A percentile compares a stretch with the other conserved stretches of the same genome.
Evolutionary conservation across 192 early-diverging fungal genomes (phyloP).

Genomic region (Podochytrium sp.): DNA sequence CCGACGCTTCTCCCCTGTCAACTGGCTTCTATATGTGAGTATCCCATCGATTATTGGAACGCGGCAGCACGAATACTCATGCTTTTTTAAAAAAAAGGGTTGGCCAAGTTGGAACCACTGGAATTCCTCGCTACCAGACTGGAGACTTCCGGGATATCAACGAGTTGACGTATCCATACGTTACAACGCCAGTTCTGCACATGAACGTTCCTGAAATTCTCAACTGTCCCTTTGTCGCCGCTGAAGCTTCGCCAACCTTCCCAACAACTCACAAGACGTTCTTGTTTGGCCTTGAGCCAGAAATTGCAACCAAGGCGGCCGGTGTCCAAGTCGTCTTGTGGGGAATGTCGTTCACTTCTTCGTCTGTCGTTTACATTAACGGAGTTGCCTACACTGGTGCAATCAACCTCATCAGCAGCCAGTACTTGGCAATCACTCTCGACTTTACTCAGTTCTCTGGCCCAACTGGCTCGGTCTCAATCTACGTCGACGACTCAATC

Average conservation of each 20-base stretch:
- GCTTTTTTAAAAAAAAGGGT: neutral
- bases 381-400: neutral
- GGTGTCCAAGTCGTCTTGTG: constrained; percentile 18
- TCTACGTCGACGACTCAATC: constrained; percentile 32
- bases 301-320: constrained; percentile 19
- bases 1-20: neutral
- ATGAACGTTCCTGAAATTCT: neutral
- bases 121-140: neutral
- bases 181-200: neutral
- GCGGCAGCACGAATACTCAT: neutral
- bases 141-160: constrained; percentile 8
- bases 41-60: no score
- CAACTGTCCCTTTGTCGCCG: constrained; percentile 27
- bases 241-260: neutral
- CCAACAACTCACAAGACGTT: neutral
- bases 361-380: constrained; percentile 29
- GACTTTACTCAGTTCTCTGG: constrained; percentile 30
- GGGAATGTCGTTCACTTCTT: constrained; percentile 19
- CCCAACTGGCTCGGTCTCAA: constrained; percentile 5
- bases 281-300: constrained; percentile 27
- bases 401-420: constrained; percentile 17
- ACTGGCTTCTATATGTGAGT: constrained; percentile 36
- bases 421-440: constrained; percentile 9
- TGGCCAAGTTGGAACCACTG: neutral
- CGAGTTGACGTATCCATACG: constrained; percentile 14